A percentile compares a stretch with the other conserved stretches of the same genome.
Conservation (phyloP, 345 rosid species). For the Linum tenue region DNA sequence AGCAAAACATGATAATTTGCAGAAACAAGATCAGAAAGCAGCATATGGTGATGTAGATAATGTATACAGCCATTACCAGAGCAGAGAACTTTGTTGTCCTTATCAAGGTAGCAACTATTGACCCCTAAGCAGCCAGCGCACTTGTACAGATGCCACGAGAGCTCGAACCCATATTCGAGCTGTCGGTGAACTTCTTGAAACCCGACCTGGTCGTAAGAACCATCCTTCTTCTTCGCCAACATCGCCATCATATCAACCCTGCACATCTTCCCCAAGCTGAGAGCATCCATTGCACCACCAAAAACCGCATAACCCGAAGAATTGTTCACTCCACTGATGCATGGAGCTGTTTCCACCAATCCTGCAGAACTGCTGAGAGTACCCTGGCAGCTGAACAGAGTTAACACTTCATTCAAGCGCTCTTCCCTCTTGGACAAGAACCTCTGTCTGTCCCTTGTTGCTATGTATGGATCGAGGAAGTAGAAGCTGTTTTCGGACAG, state of each 20-base stretch:
- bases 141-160: slow-evolving; percentile 7
- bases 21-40: background rate
- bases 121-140: background rate
- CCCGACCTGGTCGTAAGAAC: background rate
- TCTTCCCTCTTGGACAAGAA: background rate
- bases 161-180: slow-evolving; percentile 6
- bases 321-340: background rate
- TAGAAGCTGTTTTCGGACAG: background rate
- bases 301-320: background rate
- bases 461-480: no score
- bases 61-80: slow-evolving; percentile 10
- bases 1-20: background rate
- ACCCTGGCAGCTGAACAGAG: background rate
- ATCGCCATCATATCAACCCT: background rate
- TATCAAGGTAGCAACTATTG: background rate
- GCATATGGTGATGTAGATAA: background rate
- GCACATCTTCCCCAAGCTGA: slow-evolving; percentile 2
- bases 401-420: background rate
- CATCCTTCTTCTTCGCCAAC: background rate
- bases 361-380: background rate
- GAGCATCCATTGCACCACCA: background rate
- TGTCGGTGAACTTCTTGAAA: slow-evolving; percentile 1
- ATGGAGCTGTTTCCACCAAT: slow-evolving; percentile 3
- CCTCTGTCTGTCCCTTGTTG: background rate
- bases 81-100: background rate